A percentile compares a stretch with the other conserved stretches of the same genome.
phyloP scores from a whole-genome alignment of 192 early-diverging fungal genomes.

The Phlyctochytrium arcticum region DNA sequence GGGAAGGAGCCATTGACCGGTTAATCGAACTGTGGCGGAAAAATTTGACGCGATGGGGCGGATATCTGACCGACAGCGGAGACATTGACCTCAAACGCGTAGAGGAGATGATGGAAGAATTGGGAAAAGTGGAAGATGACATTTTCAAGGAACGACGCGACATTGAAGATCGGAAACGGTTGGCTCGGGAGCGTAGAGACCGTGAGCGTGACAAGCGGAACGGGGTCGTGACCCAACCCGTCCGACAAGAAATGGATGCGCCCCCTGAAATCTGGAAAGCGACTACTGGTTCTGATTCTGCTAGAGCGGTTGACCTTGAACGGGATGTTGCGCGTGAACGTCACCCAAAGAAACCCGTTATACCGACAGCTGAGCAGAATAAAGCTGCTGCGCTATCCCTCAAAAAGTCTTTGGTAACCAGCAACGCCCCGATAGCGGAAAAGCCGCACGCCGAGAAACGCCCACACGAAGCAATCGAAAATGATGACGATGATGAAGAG shows the following conservation, averaged over 20 bases:
- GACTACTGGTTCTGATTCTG: too few relatives aligned
- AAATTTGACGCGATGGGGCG: conserved; percentile 51
- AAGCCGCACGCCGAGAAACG: too few relatives aligned
- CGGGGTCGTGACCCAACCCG: too few relatives aligned
- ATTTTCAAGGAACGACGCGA: conserved; percentile 44
- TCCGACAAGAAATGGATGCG: background rate
- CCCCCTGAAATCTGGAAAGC: background rate
- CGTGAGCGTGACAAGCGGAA: conserved; percentile 16
- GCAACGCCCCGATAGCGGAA: too few relatives aligned
- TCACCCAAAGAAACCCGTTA: conserved; percentile 2
- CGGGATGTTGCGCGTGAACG: background rate
- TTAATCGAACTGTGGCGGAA: conserved; percentile 60
- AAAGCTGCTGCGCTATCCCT: conserved; percentile 45
- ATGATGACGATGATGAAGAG: too few relatives aligned
- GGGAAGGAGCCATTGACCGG: conserved; percentile 74
- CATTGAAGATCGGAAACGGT: conserved; percentile 39
- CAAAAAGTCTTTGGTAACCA: too few relatives aligned
- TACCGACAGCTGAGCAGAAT: conserved; percentile 23
- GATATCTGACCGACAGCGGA: conserved; percentile 88
- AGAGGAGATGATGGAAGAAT: conserved; percentile 43
- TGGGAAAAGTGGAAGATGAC: conserved; percentile 49
- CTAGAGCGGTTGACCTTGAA: too few relatives aligned
- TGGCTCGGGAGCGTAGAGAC: conserved; percentile 26
- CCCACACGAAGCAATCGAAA: too few relatives aligned
- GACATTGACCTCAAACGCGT: conserved; percentile 45